These are phyloP conservation scores for Pharus latifolius DNA, from an alignment of 176 grass and related monocot genomes.

Conservation along the genomic window DNA sequence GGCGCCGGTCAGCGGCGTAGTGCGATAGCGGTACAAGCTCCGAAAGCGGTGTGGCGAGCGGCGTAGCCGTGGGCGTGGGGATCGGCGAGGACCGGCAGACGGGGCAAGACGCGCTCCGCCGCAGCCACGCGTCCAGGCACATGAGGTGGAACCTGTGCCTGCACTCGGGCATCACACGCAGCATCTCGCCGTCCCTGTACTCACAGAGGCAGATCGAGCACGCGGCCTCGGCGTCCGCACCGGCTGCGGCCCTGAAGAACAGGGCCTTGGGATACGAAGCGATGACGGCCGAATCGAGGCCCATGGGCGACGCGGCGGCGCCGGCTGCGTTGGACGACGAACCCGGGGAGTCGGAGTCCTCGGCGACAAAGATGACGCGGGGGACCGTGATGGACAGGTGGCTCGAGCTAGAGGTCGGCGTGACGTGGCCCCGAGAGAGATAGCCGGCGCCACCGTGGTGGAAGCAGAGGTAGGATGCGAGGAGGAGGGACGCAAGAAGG, in stretches of 20 bases:
- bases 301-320: constrained; percentile 36
- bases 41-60: constrained; percentile 70
- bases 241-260: constrained; percentile 37
- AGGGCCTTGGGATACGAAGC: constrained; percentile 73
- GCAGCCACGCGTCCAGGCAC: constrained; percentile 89
- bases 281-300: constrained; percentile 67
- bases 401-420: constrained; percentile 27
- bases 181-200: constrained; percentile 90
- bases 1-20: constrained; percentile 70
- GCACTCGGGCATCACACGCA: constrained; percentile 86
- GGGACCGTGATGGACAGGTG: constrained; percentile 53
- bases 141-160: constrained; percentile 83
- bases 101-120: constrained; percentile 75
- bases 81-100: constrained; percentile 85
- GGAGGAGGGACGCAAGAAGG: constrained; percentile 30
- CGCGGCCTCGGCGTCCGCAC: constrained; percentile 22
- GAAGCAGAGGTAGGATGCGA: constrained; percentile 46
- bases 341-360: constrained; percentile 62
- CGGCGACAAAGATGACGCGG: constrained; percentile 82
- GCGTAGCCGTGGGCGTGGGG: constrained; percentile 61
- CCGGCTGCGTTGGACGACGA: constrained; percentile 35
- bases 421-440: too few species aligned
- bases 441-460: too few species aligned
- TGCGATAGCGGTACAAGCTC: constrained; percentile 83
- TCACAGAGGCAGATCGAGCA: constrained; percentile 92